These are phyloP conservation scores for Lentinula edodes DNA, from an alignment of 768 basidiomycete genomes.

Conservation along the genomic window DNA sequence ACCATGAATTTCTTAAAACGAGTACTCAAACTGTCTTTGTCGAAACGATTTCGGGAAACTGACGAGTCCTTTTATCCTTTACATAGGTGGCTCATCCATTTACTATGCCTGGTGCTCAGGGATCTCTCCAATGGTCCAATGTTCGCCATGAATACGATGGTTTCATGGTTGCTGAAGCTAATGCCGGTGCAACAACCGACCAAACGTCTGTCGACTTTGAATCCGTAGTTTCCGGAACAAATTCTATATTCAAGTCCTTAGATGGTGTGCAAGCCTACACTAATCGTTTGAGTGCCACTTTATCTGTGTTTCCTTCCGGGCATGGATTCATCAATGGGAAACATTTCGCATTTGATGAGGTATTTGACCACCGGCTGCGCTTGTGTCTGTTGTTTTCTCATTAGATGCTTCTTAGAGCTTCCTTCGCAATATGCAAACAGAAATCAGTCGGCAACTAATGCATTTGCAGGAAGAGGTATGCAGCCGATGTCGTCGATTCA, in stretches of 20 bases:
- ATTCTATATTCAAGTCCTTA: conserved; percentile 25
- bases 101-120: conserved; percentile 6
- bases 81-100: neutral
- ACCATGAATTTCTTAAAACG: conserved; percentile 57
- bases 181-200: conserved; percentile 8
- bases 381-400: neutral
- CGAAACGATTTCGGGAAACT: neutral
- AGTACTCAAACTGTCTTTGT: conserved; percentile 27
- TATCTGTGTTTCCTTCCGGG: conserved; percentile 38
- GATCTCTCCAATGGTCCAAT: conserved; percentile 36
- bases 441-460: conserved; percentile 53
- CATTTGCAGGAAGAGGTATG: conserved; percentile 68
- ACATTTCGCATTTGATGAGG: conserved; percentile 61
- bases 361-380: conserved; percentile 26
- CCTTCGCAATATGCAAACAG: conserved; percentile 54
- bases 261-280: conserved; percentile 48
- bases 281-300: conserved; percentile 49
- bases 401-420: conserved; percentile 45
- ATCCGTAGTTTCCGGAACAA: conserved; percentile 28
- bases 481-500: neutral
- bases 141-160: conserved; percentile 34
- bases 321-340: conserved; percentile 91
- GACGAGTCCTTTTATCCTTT: neutral
- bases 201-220: conserved; percentile 26
- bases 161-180: conserved; percentile 13